Evolutionary conservation across 345 rosid genomes (phyloP).

Genomic region (Aurinia saxatilis): DNA sequence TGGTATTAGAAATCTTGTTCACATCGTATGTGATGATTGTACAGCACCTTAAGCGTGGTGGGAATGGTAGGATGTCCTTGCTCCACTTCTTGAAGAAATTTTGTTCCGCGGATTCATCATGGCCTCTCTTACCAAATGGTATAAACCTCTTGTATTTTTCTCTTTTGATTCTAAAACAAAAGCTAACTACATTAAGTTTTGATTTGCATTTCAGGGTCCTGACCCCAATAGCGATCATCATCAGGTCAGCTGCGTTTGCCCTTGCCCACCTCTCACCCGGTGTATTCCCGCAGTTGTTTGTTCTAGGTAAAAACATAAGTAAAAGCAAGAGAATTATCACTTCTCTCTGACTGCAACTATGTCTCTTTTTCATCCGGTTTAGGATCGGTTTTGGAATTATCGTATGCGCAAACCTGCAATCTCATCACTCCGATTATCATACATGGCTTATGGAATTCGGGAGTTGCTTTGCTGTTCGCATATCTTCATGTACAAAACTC

Average conservation of each 20-base stretch:
- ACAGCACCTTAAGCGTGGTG: constrained; percentile 83
- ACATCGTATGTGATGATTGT: constrained; percentile 3
- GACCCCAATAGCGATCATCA: constrained; percentile 64
- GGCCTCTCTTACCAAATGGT: constrained; percentile 95
- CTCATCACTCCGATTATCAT: constrained; percentile 72
- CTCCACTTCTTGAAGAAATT: constrained; percentile 92
- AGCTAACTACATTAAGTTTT: neutral
- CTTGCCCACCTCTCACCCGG: constrained; percentile 86
- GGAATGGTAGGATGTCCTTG: too few relatives aligned
- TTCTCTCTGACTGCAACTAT: neutral
- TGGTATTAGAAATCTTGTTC: neutral
- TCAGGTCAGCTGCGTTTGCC: constrained; percentile 92
- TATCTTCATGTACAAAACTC: constrained; percentile 62
- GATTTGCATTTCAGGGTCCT: constrained; percentile 50
- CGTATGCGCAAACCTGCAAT: constrained; percentile 85
- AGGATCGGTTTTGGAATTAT: constrained; percentile 69
- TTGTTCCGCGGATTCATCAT: constrained; percentile 92
- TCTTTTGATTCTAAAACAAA: neutral
- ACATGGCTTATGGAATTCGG: constrained; percentile 85
- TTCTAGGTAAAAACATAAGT: constrained; percentile 42
- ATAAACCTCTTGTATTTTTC: too few relatives aligned
- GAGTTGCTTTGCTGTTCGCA: constrained; percentile 73
- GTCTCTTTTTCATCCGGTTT: constrained; percentile 5
- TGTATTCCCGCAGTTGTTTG: constrained; percentile 86
- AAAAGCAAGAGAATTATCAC: too few relatives aligned